phyloP scores from a whole-genome alignment of 2,329 filamentous ascomycete species.

The Calonectria pseudoreteaudii region DNA sequence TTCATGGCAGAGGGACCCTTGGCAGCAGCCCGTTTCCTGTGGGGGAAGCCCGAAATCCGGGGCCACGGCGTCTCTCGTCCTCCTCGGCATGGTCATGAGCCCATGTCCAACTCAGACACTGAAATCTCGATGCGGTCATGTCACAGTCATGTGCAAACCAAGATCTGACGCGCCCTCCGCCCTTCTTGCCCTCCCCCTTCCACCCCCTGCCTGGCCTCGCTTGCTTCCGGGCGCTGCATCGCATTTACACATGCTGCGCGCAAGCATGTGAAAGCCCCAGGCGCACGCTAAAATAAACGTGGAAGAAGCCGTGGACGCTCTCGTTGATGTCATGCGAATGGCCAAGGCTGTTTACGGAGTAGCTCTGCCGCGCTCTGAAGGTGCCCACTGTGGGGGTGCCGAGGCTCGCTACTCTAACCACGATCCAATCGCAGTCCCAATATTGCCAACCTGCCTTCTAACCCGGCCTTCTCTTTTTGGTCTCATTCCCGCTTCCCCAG shows the following conservation, averaged over 20 bases:
- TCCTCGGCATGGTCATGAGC: conserved; percentile 1
- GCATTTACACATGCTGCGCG: not conserved
- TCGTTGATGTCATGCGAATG: conserved; percentile 37
- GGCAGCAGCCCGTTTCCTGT: too few species aligned
- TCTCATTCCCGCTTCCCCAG: conserved; percentile 14
- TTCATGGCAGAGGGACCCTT: not conserved
- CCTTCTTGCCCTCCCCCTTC: not conserved
- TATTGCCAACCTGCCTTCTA: conserved; percentile 35
- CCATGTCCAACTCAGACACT: not conserved
- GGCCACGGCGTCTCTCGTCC: not conserved
- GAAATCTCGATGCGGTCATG: not conserved
- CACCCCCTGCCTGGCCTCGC: conserved; percentile 19
- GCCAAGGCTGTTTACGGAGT: not conserved
- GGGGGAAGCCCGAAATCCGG: not conserved
- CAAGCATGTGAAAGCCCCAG: conserved; percentile 39
- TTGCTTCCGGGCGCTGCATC: conserved; percentile 12
- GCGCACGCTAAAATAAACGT: not conserved
- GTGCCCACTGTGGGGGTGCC: conserved; percentile 37
- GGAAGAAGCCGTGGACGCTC: not conserved
- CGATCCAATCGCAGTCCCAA: conserved; percentile 36
- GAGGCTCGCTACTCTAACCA: conserved; percentile 26
- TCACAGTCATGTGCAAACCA: conserved; percentile 34
- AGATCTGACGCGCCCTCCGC: not conserved
- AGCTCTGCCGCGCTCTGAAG: not conserved
- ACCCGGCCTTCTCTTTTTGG: conserved; percentile 28